Conservation (phyloP, 768 basidiomycete genomes). For the Tulasnella sp. region DNA sequence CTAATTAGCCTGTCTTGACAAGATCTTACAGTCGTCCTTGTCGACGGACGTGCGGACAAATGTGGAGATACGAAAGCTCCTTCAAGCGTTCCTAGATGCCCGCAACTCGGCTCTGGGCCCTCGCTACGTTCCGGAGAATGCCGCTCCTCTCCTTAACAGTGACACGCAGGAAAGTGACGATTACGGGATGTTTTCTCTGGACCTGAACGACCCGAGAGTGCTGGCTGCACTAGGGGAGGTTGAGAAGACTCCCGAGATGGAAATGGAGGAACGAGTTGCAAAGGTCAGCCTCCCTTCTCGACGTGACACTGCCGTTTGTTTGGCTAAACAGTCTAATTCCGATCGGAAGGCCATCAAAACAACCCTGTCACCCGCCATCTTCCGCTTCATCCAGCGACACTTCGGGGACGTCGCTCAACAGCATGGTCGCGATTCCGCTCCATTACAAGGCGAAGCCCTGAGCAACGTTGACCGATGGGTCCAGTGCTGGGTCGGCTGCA, state of each 20-base stretch:
- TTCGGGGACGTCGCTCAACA: conserved; percentile 44
- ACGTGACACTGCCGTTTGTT: conserved; percentile 10
- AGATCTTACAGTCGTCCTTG: conserved; percentile 53
- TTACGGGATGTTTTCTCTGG: conserved; percentile 62
- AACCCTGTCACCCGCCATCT: conserved; percentile 58
- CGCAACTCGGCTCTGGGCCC: conserved; percentile 47
- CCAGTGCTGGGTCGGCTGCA: conserved; percentile 75
- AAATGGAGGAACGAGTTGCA: conserved; percentile 55
- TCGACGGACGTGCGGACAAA: conserved; percentile 55
- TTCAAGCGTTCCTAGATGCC: conserved; percentile 64
- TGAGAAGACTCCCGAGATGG: conserved; percentile 38
- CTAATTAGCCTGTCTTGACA: conserved; percentile 60
- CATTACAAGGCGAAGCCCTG: conserved; percentile 37
- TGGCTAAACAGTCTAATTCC: conserved; percentile 28
- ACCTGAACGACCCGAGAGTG: conserved; percentile 64
- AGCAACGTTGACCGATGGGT: conserved; percentile 60
- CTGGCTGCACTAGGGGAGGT: conserved; percentile 54
- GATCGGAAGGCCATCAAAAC: conserved; percentile 53
- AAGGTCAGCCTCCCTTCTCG: conserved; percentile 48
- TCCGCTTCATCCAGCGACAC: conserved; percentile 57
- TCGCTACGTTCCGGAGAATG: conserved; percentile 46
- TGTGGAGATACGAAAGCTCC: conserved; percentile 58
- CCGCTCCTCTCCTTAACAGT: conserved; percentile 37
- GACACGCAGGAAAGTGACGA: conserved; percentile 69
- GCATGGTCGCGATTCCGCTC: conserved; percentile 29